These are phyloP conservation scores for Cadophora sp. DNA, from an alignment of 2,329 filamentous ascomycete species.

Conservation along the genomic window DNA sequence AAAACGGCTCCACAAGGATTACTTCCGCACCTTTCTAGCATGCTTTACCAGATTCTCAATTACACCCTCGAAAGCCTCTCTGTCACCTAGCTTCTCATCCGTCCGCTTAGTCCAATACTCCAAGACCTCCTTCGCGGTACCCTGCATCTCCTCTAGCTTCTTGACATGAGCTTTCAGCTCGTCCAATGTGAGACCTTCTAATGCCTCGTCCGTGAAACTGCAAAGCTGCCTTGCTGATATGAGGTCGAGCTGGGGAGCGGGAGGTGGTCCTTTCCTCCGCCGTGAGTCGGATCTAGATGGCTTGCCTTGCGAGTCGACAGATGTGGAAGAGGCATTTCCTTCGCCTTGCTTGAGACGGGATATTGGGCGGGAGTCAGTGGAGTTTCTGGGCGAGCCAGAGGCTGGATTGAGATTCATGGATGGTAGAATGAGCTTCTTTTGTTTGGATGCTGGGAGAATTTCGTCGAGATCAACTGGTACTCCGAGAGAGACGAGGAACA, in stretches of 20 bases:
- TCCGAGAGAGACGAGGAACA: constrained; percentile 94
- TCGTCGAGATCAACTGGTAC: constrained; percentile 97
- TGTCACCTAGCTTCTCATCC: constrained; percentile 87
- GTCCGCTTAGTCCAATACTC: constrained; percentile 88
- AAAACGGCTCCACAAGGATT: constrained; percentile 28
- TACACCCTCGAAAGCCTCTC: constrained; percentile 93
- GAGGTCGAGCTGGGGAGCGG: constrained; percentile 79
- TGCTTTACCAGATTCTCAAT: constrained; percentile 97
- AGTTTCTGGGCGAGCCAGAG: constrained; percentile 59
- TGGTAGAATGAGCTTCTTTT: constrained; percentile 95
- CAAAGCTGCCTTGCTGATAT: constrained; percentile 80
- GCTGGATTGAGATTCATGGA: constrained; percentile 65
- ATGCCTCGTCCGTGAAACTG: constrained; percentile 81
- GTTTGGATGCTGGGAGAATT: constrained; percentile 94
- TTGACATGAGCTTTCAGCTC: constrained; percentile 77
- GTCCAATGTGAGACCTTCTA: constrained; percentile 77
- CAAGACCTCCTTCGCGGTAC: constrained; percentile 76
- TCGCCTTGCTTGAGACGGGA: constrained; percentile 45
- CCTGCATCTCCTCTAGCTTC: constrained; percentile 72
- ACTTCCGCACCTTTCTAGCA: constrained; percentile 84
- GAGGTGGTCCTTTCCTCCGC: constrained; percentile 63
- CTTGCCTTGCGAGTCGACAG: constrained; percentile 64
- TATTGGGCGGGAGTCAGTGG: constrained; percentile 54
- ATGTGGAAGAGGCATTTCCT: constrained; percentile 61
- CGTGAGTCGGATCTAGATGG: constrained; percentile 50